Evolutionary conservation across 1,139 yeast genomes (phyloP).

Genomic region (Lipomyces yarrowii): DNA sequence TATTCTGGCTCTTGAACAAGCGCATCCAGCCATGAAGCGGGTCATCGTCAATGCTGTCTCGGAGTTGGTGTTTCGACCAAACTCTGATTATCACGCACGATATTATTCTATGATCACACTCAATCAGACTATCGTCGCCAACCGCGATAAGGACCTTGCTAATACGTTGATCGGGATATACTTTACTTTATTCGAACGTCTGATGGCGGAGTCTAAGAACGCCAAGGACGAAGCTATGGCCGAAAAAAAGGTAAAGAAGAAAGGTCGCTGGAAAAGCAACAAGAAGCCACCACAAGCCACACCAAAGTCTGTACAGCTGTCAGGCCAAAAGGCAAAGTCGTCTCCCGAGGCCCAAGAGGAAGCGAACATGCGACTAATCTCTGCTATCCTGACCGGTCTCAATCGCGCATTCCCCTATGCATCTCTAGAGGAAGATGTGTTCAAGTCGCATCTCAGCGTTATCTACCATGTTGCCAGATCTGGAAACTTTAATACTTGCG

Average conservation of each 20-base stretch:
- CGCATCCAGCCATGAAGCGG: constrained; percentile 94
- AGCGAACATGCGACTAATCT: constrained; percentile 78
- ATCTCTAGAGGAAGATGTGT: constrained; percentile 68
- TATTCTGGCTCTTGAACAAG: constrained; percentile 77
- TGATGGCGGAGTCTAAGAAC: constrained; percentile 69
- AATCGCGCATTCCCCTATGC: constrained; percentile 97
- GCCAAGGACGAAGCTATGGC: constrained; percentile 45
- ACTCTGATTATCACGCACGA: constrained; percentile 78
- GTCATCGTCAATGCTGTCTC: constrained; percentile 77
- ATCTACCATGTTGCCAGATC: constrained; percentile 90
- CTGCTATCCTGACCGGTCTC: constrained; percentile 91
- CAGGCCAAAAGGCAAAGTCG: constrained; percentile 72
- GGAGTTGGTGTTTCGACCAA: constrained; percentile 73
- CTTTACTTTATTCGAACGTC: constrained; percentile 81
- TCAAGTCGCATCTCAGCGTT: constrained; percentile 78
- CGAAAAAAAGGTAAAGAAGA: constrained; percentile 50
- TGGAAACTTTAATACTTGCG: constrained; percentile 89
- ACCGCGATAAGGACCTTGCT: constrained; percentile 75
- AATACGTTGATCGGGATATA: constrained; percentile 81
- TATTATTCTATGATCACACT: constrained; percentile 86
- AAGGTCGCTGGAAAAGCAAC: constrained; percentile 47
- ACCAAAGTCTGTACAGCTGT: not conserved
- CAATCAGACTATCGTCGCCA: constrained; percentile 87
- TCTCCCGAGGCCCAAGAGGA: constrained; percentile 75
- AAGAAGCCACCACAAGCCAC: constrained; percentile 40